Evolutionary conservation across 257 asterid species (phyloP).

Genomic region (Solanum peruvianum): DNA sequence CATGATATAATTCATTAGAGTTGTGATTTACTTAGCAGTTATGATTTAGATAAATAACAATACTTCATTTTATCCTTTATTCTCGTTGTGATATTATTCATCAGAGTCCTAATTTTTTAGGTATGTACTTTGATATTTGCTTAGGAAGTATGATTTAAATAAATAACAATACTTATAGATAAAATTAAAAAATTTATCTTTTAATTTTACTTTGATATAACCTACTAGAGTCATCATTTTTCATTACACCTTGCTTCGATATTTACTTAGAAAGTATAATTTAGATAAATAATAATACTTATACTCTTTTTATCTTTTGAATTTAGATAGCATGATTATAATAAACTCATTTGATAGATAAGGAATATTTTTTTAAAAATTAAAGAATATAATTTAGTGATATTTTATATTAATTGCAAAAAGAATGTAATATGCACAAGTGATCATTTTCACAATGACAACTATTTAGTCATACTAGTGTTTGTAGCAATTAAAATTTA

Average conservation of each 20-base stretch:
- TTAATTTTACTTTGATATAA: not conserved
- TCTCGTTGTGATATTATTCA: too few species aligned
- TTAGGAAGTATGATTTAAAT: too few species aligned
- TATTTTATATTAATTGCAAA: not conserved
- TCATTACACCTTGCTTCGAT: not conserved
- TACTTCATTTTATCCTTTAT: too few species aligned
- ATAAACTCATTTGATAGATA: not conserved
- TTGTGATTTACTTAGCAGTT: too few species aligned
- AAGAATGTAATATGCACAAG: too few species aligned
- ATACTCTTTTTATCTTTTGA: not conserved
- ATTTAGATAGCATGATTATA: not conserved
- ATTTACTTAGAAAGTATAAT: not conserved
- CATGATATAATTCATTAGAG: not conserved
- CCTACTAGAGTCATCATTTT: not conserved
- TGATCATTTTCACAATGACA: too few species aligned
- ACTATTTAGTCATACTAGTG: too few species aligned
- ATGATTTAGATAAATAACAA: not conserved
- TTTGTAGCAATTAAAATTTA: not conserved
- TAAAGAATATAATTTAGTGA: not conserved
- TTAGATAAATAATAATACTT: too few species aligned
- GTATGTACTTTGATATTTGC: too few species aligned
- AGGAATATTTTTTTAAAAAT: too few species aligned
- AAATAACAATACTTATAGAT: too few species aligned
- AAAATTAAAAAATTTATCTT: not conserved
- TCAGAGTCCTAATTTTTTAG: too few species aligned